Percentiles rank a stretch among this genome's conserved stretches.
Evolutionary conservation across 2,329 filamentous ascomycete genomes (phyloP).

Genomic region (Pseudogymnoascus sp.): DNA sequence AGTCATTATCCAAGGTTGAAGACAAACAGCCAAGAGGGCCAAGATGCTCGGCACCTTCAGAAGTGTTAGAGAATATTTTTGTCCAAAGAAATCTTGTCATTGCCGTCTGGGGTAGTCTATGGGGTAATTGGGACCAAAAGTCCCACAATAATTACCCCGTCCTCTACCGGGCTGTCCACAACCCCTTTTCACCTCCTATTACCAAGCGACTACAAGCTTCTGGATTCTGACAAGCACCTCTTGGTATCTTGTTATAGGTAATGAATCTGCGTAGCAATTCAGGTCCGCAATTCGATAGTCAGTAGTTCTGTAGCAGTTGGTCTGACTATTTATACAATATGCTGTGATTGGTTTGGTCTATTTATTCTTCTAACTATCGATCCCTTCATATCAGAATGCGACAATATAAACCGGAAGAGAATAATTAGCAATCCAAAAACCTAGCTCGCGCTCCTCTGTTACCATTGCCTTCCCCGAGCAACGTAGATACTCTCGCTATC

Average conservation of each 20-base stretch:
- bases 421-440: not conserved
- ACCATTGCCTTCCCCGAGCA: not conserved
- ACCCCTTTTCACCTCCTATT: not conserved
- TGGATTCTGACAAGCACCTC: not conserved
- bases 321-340: not conserved
- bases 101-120: not conserved
- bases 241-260: not conserved
- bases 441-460: too few species aligned
- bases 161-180: not conserved
- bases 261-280: not conserved
- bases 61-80: not conserved
- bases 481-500: not conserved
- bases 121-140: not conserved
- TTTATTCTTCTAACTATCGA: not conserved
- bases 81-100: not conserved
- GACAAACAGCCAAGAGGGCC: not conserved
- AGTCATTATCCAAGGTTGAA: not conserved
- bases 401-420: not conserved
- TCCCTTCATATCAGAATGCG: not conserved
- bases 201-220: not conserved
- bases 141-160: not conserved
- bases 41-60: not conserved
- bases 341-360: not conserved
- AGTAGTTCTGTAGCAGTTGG: not conserved
- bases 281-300: not conserved